Percentiles rank a stretch among this genome's conserved stretches.
These are phyloP conservation scores for Arthrobotrys entomopaga DNA, from an alignment of 2,329 filamentous ascomycete genomes.

Conservation along the genomic window DNA sequence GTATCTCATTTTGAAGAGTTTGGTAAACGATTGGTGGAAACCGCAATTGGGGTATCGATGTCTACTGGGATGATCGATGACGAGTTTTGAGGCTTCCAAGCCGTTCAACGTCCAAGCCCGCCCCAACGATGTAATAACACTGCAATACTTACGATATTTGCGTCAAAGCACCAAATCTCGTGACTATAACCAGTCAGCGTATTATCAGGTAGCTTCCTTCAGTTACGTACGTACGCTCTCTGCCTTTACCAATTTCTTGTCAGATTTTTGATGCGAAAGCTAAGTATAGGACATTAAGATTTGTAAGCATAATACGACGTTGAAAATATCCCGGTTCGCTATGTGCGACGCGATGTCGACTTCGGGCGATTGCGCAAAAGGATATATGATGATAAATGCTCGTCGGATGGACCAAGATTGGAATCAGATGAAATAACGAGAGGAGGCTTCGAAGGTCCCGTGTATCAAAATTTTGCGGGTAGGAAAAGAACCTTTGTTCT, in stretches of 20 bases:
- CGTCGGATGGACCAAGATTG: slow-evolving; percentile 26
- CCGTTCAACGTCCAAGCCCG: slow-evolving; percentile 35
- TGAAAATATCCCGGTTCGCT: slow-evolving; percentile 43
- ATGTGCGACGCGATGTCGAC: slow-evolving; percentile 38
- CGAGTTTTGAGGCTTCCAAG: slow-evolving; percentile 25
- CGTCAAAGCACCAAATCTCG: slow-evolving; percentile 52
- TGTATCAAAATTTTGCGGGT: slow-evolving; percentile 34
- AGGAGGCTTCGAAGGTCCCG: slow-evolving; percentile 20
- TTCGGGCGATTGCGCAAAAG: background rate
- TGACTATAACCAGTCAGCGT: slow-evolving; percentile 45
- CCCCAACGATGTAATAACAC: slow-evolving; percentile 17
- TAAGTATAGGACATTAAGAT: slow-evolving; percentile 51
- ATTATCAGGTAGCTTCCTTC: slow-evolving; percentile 40
- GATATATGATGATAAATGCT: slow-evolving; percentile 20
- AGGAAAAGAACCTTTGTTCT: slow-evolving; percentile 6
- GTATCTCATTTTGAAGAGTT: slow-evolving; percentile 22
- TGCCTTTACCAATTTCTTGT: slow-evolving; percentile 8
- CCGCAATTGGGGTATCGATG: slow-evolving; percentile 10
- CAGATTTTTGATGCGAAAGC: slow-evolving; percentile 32
- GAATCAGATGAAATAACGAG: slow-evolving; percentile 25
- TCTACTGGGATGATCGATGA: slow-evolving; percentile 53
- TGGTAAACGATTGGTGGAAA: slow-evolving; percentile 18
- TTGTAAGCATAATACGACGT: slow-evolving; percentile 54
- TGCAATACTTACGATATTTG: slow-evolving; percentile 16
- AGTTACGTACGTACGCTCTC: slow-evolving; percentile 31